Base-by-base conservation (phyloP, 1,284 basidiomycete genomes). In the Pascua guehoae region DNA sequence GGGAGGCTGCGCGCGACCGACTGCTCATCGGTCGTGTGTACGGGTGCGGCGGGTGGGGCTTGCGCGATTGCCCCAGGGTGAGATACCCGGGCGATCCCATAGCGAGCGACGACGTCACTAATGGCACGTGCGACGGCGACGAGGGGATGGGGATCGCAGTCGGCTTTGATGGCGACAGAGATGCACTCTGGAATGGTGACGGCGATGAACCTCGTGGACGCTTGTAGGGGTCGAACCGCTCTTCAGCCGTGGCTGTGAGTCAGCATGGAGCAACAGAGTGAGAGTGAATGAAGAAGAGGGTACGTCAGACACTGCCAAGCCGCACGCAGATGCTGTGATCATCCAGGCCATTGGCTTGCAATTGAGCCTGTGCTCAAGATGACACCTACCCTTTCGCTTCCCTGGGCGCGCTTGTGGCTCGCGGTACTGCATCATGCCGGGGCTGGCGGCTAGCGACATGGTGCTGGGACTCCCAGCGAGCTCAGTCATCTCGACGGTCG, bases 141-240 rank as follows among this genome's bases (percentile, higher is more conserved):
- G 65, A 65, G 1, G 74, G 74, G 38, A 72, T 71, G 1, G 71
- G 67, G 4, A 74, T 69, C 1, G 66, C 47, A 1, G 59, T 57
- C 0, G 65, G 43, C 8, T 61, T 60, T 9, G 70, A 72, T 0
- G 74, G 72, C 2, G 69, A 72, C 44, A 71, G 58, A 2, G 71
- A 63, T 14, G 57, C 56, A 15, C 48, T 55, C 15, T 67, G 49
- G 47, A 62, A 61, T 1, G 68, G 56, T 4, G 71, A 72, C 1
- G 74, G 74, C 5, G 74, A 76, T 1, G 67, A 60, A 2, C 70
- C 74, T 1, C 74, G 62, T 8, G 70, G 69, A 5, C 74, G 65
- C 61, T 76, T 76, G 63, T 76, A 76, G 8, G 72, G 74, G 57
- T 76, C 74, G 56, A 73, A 76, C 11, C 74, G 66, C 56, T 76